phyloP scores from a whole-genome alignment of 192 early-diverging fungal genomes.

The Podila clonocystis region DNA sequence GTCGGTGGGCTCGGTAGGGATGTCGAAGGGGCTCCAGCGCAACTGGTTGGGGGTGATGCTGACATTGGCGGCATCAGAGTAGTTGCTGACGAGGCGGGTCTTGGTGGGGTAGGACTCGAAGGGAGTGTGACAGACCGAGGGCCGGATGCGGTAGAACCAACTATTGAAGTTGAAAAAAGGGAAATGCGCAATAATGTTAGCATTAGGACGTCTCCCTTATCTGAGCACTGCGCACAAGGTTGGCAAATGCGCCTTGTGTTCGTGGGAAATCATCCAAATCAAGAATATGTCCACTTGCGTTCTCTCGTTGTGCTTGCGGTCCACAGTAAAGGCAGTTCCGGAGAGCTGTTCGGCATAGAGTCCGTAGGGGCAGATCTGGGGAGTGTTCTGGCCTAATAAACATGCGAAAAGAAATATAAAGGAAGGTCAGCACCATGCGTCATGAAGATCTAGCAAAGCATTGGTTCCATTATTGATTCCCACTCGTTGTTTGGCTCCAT shows the following conservation, averaged over 20 bases:
- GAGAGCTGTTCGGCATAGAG: constrained; percentile 97
- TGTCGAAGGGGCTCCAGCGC: constrained; percentile 91
- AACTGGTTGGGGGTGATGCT: constrained; percentile 86
- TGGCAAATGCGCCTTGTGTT: too few relatives aligned
- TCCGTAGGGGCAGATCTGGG: constrained; percentile 88
- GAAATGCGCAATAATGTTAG: background rate
- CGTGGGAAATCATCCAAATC: background rate
- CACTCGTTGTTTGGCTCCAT: too few relatives aligned
- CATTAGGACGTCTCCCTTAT: background rate
- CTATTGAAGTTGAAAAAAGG: constrained; percentile 41
- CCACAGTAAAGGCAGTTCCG: constrained; percentile 90
- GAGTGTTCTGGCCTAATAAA: constrained; percentile 84
- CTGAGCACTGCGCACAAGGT: background rate
- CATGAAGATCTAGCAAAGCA: background rate
- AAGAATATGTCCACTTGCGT: constrained; percentile 52
- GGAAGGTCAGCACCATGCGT: background rate
- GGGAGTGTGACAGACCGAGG: constrained; percentile 86
- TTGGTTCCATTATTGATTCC: too few relatives aligned
- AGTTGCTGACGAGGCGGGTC: constrained; percentile 66
- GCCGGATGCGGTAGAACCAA: constrained; percentile 97
- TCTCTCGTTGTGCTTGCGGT: constrained; percentile 80
- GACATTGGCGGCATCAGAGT: constrained; percentile 60
- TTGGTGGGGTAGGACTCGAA: constrained; percentile 55
- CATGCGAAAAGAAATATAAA: background rate
- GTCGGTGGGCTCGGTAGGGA: constrained; percentile 68